Evolutionary conservation across 2,329 filamentous ascomycete species (phyloP).

Genomic region (Pestalotiopsis sp.): DNA sequence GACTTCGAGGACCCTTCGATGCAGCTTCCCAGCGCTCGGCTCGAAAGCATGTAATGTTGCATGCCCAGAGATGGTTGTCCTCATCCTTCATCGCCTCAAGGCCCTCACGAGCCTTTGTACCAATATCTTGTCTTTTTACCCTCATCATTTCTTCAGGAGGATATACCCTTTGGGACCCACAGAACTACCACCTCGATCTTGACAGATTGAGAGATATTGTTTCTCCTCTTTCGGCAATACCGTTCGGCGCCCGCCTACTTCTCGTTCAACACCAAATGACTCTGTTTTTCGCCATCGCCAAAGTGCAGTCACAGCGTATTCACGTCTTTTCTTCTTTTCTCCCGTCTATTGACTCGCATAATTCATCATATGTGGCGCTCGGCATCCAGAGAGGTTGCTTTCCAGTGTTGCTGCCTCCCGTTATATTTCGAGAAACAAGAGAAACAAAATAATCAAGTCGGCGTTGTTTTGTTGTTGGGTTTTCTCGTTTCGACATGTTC

Average conservation of each 20-base stretch:
- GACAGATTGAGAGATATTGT: background rate
- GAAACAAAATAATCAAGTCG: background rate
- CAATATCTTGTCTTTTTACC: background rate
- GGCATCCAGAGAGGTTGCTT: background rate
- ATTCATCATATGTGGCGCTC: constrained; percentile 7
- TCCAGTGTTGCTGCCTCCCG: background rate
- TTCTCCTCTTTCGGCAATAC: background rate
- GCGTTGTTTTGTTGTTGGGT: constrained; percentile 1
- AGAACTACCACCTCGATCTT: constrained; percentile 4
- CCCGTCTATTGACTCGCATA: constrained; percentile 5
- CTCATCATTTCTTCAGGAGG: background rate
- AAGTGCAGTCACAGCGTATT: background rate
- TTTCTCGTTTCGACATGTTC: background rate
- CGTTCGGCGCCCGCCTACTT: background rate
- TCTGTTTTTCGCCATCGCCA: background rate
- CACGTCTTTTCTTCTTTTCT: background rate
- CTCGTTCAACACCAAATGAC: background rate
- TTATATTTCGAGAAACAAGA: background rate
- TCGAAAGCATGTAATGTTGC: constrained; percentile 52
- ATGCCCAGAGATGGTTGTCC: background rate
- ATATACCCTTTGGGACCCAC: constrained; percentile 7
- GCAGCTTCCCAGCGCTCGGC: constrained; percentile 60
- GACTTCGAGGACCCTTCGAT: constrained; percentile 60
- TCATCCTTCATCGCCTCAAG: background rate
- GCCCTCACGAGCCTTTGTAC: background rate